A percentile compares a stretch with the other conserved stretches of the same genome.
These are phyloP conservation scores for Daldinia grandis DNA, from an alignment of 495 filamentous ascomycete genomes.

Conservation along the genomic window DNA sequence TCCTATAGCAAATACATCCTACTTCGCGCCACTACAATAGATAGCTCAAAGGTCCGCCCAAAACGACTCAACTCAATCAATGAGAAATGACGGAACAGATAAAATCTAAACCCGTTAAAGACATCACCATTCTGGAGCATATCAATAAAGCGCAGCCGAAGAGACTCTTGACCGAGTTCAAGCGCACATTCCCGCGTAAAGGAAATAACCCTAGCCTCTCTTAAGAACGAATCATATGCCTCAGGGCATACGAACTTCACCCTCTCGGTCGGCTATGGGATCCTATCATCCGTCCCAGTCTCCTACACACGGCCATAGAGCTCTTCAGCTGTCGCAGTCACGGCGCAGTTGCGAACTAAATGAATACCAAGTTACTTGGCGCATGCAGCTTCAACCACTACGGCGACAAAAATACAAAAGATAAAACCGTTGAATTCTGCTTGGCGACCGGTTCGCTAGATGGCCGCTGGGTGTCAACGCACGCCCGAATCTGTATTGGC, in stretches of 20 bases:
- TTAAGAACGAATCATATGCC: background rate
- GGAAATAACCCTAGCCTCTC: background rate
- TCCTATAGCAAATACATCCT: constrained; percentile 17
- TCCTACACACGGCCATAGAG: constrained; percentile 1
- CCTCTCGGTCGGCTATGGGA: background rate
- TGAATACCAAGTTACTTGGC: background rate
- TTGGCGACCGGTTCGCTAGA: constrained; percentile 10
- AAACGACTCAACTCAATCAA: background rate
- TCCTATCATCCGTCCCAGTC: background rate
- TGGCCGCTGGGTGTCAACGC: constrained; percentile 12
- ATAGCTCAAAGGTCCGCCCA: background rate
- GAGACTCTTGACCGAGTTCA: background rate
- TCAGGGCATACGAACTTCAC: too few species aligned
- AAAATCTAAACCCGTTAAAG: background rate
- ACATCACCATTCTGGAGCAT: background rate
- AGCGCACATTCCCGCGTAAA: background rate
- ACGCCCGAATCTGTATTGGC: constrained; percentile 8
- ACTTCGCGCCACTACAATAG: background rate
- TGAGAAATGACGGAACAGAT: background rate
- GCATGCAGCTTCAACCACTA: constrained; percentile 17
- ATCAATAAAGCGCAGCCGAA: background rate
- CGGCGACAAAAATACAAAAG: background rate
- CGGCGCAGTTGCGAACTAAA: background rate
- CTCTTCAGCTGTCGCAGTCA: background rate
- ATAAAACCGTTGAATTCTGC: constrained; percentile 9